These are phyloP conservation scores for Medakamo hakoo DNA, from an alignment of 139 green algal species.

Conservation along the genomic window DNA sequence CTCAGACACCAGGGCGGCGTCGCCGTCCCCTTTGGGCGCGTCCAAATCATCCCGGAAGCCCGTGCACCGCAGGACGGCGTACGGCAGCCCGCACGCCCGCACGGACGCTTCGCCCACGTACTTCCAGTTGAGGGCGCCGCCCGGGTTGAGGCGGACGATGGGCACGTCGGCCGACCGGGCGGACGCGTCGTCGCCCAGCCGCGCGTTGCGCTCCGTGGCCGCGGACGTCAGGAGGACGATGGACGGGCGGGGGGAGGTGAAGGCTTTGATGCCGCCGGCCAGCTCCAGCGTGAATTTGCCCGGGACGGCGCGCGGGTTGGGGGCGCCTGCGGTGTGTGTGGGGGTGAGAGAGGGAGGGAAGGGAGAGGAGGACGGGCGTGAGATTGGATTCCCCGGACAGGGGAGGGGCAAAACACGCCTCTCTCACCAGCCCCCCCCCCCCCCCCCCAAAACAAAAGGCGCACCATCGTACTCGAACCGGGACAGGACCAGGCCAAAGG, in stretches of 20 bases:
- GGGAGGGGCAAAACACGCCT: too few relatives aligned
- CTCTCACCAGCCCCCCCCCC: too few relatives aligned
- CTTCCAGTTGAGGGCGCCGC: constrained; percentile 62
- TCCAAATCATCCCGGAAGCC: constrained; percentile 30
- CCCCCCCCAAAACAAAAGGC: too few relatives aligned
- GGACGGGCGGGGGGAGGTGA: constrained; percentile 25
- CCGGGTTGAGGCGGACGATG: constrained; percentile 77
- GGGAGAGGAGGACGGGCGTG: too few relatives aligned
- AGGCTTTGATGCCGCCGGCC: constrained; percentile 43
- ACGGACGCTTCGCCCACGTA: constrained; percentile 54
- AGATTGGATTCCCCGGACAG: too few relatives aligned
- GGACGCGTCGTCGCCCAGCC: constrained; percentile 55
- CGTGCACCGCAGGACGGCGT: constrained; percentile 54
- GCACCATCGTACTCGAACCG: constrained; percentile 65
- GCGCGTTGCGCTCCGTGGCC: constrained; percentile 66
- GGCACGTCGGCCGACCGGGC: constrained; percentile 52
- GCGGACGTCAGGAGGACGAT: constrained; percentile 47
- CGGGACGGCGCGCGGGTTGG: constrained; percentile 41
- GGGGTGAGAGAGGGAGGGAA: too few relatives aligned
- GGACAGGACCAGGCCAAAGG: constrained; percentile 45
- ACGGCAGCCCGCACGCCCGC: constrained; percentile 39
- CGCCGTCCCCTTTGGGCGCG: constrained; percentile 3
- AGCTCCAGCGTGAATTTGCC: constrained; percentile 48
- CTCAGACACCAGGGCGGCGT: constrained; percentile 32
- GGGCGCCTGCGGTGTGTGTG: too few relatives aligned